phyloP scores from a whole-genome alignment of 2,329 filamentous ascomycete species.

The Paecilomyces niveus region DNA sequence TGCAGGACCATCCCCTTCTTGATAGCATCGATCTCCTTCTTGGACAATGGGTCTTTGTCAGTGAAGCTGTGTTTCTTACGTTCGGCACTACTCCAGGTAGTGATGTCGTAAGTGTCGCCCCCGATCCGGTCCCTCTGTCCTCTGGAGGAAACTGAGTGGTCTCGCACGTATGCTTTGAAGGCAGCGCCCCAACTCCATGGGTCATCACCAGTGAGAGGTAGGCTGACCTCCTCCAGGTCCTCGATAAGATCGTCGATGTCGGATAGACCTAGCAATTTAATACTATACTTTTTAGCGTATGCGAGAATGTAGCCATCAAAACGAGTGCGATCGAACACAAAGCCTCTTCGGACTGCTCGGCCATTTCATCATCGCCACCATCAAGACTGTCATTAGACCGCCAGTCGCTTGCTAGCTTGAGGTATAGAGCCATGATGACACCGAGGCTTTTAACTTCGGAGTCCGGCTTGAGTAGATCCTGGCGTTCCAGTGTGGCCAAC shows the following conservation, averaged over 20 bases:
- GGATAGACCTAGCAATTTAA: conserved; percentile 8
- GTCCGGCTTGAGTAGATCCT: conserved; percentile 23
- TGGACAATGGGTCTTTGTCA: conserved; percentile 30
- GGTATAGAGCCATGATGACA: conserved; percentile 27
- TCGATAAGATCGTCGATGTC: conserved; percentile 3
- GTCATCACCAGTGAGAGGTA: conserved; percentile 17
- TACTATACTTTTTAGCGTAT: conserved; percentile 15
- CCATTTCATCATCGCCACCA: too few species aligned
- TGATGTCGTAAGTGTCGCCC: conserved; percentile 33
- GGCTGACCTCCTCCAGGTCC: conserved; percentile 13
- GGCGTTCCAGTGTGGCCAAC: conserved; percentile 30
- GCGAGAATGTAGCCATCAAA: too few species aligned
- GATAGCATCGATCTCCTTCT: conserved; percentile 26
- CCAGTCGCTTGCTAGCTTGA: too few species aligned
- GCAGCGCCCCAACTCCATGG: conserved; percentile 19
- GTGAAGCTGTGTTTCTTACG: conserved; percentile 25
- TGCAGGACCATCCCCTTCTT: conserved; percentile 30
- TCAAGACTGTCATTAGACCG: too few species aligned
- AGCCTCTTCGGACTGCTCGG: too few species aligned
- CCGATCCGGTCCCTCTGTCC: conserved; percentile 11
- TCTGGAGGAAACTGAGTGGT: conserved; percentile 14
- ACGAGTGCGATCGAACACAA: too few species aligned
- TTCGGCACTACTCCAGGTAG: conserved; percentile 24
- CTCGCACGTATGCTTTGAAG: conserved; percentile 15
- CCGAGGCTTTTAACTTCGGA: conserved; percentile 33